Evolutionary conservation across 192 early-diverging fungal genomes (phyloP).

Genomic region (Chytriomyces sp.): DNA sequence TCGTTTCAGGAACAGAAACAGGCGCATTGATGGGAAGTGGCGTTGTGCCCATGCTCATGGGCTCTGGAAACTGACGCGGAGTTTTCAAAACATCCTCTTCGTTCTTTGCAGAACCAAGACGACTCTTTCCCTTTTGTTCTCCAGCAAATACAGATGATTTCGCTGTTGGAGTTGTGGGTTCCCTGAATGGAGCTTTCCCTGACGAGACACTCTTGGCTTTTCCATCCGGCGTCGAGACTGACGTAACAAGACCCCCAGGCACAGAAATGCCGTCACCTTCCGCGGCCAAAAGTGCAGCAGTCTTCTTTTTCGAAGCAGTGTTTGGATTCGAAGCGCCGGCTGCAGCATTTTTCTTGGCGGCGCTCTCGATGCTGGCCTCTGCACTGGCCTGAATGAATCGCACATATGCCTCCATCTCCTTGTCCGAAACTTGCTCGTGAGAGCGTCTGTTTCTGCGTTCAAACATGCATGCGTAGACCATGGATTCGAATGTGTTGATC

Average conservation of each 20-base stretch:
- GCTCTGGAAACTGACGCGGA: slow-evolving; percentile 3
- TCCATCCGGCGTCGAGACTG: slow-evolving; percentile 11
- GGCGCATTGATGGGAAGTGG: slow-evolving; percentile 16
- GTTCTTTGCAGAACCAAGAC: neutral
- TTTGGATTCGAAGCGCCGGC: slow-evolving; percentile 8
- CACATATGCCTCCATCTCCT: slow-evolving; percentile 58
- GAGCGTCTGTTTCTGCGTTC: slow-evolving; percentile 56
- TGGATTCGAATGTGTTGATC: slow-evolving; percentile 9
- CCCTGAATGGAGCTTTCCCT: too few relatives aligned
- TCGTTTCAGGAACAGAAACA: neutral
- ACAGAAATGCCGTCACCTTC: neutral
- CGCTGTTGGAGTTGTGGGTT: neutral
- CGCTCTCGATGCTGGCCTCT: slow-evolving; percentile 17
- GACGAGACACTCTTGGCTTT: neutral
- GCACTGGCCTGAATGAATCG: slow-evolving; percentile 33
- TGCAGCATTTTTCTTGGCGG: neutral
- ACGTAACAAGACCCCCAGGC: neutral
- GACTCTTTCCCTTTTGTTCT: neutral
- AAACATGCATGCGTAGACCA: slow-evolving; percentile 71
- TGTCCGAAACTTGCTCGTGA: slow-evolving; percentile 56
- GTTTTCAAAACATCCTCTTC: neutral
- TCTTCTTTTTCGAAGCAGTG: neutral
- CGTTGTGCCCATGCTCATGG: slow-evolving; percentile 29
- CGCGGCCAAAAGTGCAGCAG: neutral
- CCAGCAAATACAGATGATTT: neutral